Evolutionary conservation across 192 early-diverging fungal genomes (phyloP), one percentile per base, ranked within the genome.

Genomic region (Coemansia sp.): DNA sequence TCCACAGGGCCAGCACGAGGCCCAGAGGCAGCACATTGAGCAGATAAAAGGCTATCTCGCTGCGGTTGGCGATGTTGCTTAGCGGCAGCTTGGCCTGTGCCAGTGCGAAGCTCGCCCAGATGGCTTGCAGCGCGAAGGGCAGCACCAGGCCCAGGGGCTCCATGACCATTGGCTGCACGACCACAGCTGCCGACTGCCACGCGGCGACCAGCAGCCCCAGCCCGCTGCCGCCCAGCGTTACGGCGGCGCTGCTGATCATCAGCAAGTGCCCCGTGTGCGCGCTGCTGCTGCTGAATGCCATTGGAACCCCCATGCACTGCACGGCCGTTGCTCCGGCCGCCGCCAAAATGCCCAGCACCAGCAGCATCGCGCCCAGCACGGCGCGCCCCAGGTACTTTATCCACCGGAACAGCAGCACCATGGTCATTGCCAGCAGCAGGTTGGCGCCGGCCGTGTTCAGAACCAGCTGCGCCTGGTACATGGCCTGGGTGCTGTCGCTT

Each of bases 1-100:
- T 38, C 72, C 72, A 75, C 47, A 57, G 34, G 7, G 69, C 23
- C 37, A 69, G 51, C 17, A 59, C 53, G 18, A 75, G 38, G 2
- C 52, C 72, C 36, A 69, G 50, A 11, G 72, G 72, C 53, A 76
- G 34, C 14, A 55, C 37, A 3, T 51, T 49, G 10, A 76, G 72
- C 57, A 76, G 28, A n/a, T 68, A 76, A 49, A 62, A 69, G 6
- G 42, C 28, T 3, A 54, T 47, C 57, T 69, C 60, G 49, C 72
- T 65, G 0, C 58, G 52, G 50, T 53, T 60, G 11, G 56, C 62
- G 6, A 31, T 36, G 17, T 20, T 31, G 6, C 20, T 12, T 3
- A 53, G 55, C 30, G 60, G 60, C 61, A 60, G 43, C 58, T 56
- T 57, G 16, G 51, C 31, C 49, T 63, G 58, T 9, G 66, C 72